These are phyloP conservation scores for Eimeria mitis DNA, from an alignment of 169 alveolate genomes.

Conservation along the genomic window DNA sequence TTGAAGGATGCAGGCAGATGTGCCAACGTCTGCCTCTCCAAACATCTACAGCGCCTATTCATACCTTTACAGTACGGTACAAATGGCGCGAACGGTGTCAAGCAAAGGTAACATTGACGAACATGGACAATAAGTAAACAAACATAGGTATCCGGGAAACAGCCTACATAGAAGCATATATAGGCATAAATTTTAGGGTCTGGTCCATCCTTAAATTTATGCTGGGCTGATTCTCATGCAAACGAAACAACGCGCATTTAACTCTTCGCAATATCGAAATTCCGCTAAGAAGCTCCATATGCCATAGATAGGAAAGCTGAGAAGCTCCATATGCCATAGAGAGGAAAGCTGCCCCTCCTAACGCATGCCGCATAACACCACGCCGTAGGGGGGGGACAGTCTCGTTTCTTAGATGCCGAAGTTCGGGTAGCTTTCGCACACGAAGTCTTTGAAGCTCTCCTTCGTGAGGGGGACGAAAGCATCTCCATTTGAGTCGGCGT, in stretches of 20 bases:
- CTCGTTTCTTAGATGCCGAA: slow-evolving; percentile 22
- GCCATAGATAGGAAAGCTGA: background rate
- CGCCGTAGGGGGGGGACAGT: background rate
- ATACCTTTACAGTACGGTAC: background rate
- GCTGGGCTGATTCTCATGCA: background rate
- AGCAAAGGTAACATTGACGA: background rate
- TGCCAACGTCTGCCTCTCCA: background rate
- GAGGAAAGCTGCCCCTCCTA: background rate
- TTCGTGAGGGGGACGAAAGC: slow-evolving; percentile 65
- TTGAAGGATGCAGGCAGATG: background rate
- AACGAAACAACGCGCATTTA: background rate
- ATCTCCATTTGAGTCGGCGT: slow-evolving; percentile 65
- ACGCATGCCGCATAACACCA: background rate
- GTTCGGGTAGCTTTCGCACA: slow-evolving; percentile 29
- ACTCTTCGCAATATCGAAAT: background rate
- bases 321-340: background rate
- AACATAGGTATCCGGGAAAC: background rate
- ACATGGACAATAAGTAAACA: background rate
- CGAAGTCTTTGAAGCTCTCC: slow-evolving; percentile 24
- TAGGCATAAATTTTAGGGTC: background rate
- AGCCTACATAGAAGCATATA: background rate
- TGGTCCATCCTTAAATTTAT: background rate
- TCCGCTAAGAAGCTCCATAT: too few relatives aligned
- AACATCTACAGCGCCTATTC: background rate
- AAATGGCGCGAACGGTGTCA: background rate